A percentile compares a stretch with the other conserved stretches of the same genome.
Evolutionary conservation across 345 rosid genomes (phyloP).

Genomic region (Psidium guajava): DNA sequence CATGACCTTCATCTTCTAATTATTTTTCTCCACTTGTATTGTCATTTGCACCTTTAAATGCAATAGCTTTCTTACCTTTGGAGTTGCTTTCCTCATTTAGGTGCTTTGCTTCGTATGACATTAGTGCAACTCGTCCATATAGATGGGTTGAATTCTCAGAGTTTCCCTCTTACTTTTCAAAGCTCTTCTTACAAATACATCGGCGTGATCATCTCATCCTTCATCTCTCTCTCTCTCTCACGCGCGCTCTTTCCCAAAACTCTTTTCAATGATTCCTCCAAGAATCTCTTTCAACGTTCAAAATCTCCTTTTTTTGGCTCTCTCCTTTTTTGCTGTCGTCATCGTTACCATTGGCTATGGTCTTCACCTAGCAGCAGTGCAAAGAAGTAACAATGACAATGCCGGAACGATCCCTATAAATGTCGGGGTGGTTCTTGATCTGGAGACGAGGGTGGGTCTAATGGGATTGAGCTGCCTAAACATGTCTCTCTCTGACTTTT

Average conservation of each 20-base stretch:
- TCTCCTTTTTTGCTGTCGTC: neutral
- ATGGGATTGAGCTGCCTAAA: neutral
- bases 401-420: neutral
- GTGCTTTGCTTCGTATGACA: too few species aligned
- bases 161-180: too few species aligned
- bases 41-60: too few species aligned
- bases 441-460: neutral
- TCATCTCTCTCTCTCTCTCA: neutral
- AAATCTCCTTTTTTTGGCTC: neutral
- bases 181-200: too few species aligned
- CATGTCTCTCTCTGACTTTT: neutral
- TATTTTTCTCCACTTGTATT: too few species aligned
- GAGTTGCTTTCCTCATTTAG: too few species aligned
- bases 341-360: fast-evolving
- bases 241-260: neutral
- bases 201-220: neutral
- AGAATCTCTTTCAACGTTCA: neutral
- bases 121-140: too few species aligned
- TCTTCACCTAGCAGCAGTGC: neutral
- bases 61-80: too few species aligned
- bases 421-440: neutral
- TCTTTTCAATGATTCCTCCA: neutral
- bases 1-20: too few species aligned
- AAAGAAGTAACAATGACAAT: neutral
- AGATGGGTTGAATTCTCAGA: too few species aligned